Evolutionary conservation across 805 yeast genomes (phyloP).

Genomic region (Yueomyces sinensis): DNA sequence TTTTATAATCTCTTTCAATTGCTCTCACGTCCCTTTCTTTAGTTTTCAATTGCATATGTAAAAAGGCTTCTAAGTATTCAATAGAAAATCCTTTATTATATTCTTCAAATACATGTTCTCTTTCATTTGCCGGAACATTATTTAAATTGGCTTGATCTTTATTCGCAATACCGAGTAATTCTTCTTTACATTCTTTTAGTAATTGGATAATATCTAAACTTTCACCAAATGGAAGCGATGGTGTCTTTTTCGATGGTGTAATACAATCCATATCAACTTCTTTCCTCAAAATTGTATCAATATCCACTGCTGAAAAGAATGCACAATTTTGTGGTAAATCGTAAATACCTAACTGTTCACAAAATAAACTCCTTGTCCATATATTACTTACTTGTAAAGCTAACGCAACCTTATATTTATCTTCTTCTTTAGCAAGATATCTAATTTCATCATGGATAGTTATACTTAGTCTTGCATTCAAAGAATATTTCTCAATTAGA

Average conservation of each 20-base stretch:
- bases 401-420: conserved; percentile 64
- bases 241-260: conserved; percentile 68
- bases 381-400: conserved; percentile 79
- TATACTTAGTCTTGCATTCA: conserved; percentile 66
- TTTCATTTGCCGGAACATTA: conserved; percentile 7
- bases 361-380: conserved; percentile 95
- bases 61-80: conserved; percentile 14
- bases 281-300: conserved; percentile 77
- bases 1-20: conserved; percentile 14
- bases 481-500: conserved; percentile 43
- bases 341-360: conserved; percentile 78
- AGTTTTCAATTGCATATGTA: conserved; percentile 16
- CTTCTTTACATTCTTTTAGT: conserved; percentile 27
- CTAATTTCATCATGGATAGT: conserved; percentile 96
- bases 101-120: conserved; percentile 22
- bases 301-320: conserved; percentile 85
- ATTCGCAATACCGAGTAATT: conserved; percentile 8
- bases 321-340: conserved; percentile 94
- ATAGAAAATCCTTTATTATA: conserved; percentile 18
- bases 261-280: conserved; percentile 87
- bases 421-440: conserved; percentile 60
- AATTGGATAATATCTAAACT: conserved; percentile 47
- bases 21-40: conserved; percentile 6
- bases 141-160: conserved; percentile 10
- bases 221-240: conserved; percentile 65